These are phyloP conservation scores for Hansenula sp. DNA, from an alignment of 1,139 yeast species.

Conservation along the genomic window DNA sequence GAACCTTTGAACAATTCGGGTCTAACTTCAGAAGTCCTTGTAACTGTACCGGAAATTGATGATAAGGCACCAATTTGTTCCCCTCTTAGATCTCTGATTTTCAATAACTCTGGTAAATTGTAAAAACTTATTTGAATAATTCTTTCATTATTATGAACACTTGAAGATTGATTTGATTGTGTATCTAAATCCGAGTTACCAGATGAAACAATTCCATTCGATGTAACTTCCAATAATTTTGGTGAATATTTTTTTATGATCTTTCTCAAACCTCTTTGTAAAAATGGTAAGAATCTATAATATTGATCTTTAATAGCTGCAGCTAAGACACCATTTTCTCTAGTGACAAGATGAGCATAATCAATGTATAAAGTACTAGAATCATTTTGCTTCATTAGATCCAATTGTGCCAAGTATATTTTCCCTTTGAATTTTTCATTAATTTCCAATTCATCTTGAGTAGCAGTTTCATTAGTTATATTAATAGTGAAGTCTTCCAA, in stretches of 20 bases:
- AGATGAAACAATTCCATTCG: slow-evolving; percentile 7
- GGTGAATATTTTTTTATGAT: slow-evolving; percentile 79
- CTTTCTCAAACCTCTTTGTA: slow-evolving; percentile 69
- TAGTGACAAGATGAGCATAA: slow-evolving; percentile 68
- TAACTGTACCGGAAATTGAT: slow-evolving; percentile 91
- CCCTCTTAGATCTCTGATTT: slow-evolving; percentile 88
- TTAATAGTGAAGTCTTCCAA: slow-evolving; percentile 53
- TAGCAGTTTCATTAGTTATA: slow-evolving; percentile 29
- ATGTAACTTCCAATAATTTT: slow-evolving; percentile 47
- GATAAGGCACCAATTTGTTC: slow-evolving; percentile 84
- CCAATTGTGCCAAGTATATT: slow-evolving; percentile 75
- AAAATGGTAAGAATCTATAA: slow-evolving; percentile 85
- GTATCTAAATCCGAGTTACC: slow-evolving; percentile 19
- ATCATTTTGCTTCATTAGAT: slow-evolving; percentile 76
- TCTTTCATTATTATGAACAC: slow-evolving; percentile 47
- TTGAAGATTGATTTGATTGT: slow-evolving; percentile 20
- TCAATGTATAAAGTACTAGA: slow-evolving; percentile 80
- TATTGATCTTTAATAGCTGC: slow-evolving; percentile 88
- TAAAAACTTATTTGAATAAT: slow-evolving; percentile 88
- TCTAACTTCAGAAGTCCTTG: slow-evolving; percentile 94
- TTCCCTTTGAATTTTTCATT: slow-evolving; percentile 46
- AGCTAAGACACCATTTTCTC: slow-evolving; percentile 87
- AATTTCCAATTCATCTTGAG: slow-evolving; percentile 18
- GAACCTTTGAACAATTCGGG: slow-evolving; percentile 90
- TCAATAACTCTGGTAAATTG: slow-evolving; percentile 76